phyloP scores from a whole-genome alignment of 208 protist species.

The Crithidia acanthocephali region DNA sequence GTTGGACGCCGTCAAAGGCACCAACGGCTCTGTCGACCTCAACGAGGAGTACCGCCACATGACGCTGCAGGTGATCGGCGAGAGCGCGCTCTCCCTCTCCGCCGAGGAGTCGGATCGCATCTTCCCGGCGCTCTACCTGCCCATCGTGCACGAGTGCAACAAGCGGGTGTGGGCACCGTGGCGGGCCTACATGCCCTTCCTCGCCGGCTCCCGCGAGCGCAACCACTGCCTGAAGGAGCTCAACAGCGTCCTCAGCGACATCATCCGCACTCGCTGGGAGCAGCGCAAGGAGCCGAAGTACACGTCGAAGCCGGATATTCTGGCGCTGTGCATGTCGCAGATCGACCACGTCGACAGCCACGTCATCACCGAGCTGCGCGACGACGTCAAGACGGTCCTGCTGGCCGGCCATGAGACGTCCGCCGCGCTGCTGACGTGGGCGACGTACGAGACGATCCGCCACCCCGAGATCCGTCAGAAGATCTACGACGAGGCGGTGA shows the following conservation, averaged over 20 bases:
- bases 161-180: conserved; percentile 88
- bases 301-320: conserved; percentile 60
- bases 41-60: conserved; percentile 92
- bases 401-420: conserved; percentile 92
- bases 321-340: conserved; percentile 86
- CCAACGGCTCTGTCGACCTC: conserved; percentile 64
- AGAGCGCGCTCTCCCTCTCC: conserved; percentile 80
- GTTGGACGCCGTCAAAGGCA: conserved; percentile 31
- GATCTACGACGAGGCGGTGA: conserved; percentile 64
- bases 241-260: conserved; percentile 74
- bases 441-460: conserved; percentile 87
- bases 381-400: conserved; percentile 93
- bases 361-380: conserved; percentile 70
- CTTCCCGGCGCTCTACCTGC: conserved; percentile 89
- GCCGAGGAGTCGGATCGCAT: conserved; percentile 87
- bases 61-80: conserved; percentile 90
- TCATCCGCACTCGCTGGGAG: conserved; percentile 74
- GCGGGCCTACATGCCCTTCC: conserved; percentile 83
- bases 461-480: conserved; percentile 59
- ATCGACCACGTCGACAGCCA: conserved; percentile 59
- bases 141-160: conserved; percentile 93
- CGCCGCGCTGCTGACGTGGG: conserved; percentile 88
- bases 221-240: conserved; percentile 73
- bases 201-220: conserved; percentile 67
- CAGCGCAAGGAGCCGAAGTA: conserved; percentile 47